Base-by-base conservation (phyloP, 2,329 filamentous ascomycete genomes). In the Amauroascus verrucosus region DNA sequence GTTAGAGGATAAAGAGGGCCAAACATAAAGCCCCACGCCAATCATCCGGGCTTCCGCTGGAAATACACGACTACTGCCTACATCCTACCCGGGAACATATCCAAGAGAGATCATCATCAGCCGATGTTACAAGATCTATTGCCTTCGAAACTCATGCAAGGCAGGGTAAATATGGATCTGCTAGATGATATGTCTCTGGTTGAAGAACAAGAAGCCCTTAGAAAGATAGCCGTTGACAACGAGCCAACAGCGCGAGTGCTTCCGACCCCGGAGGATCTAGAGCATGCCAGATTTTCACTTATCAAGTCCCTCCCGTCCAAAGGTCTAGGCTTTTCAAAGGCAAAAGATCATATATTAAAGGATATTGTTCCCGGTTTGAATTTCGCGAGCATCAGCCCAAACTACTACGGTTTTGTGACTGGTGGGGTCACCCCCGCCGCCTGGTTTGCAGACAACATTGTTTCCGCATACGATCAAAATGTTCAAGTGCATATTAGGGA, bases 361-460 rank as follows among this genome's bases (percentile, higher is more conserved):
- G 66, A 72, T 35, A 65, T 75, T 43, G 65, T 71, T 5, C 72
- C 73, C 0, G 85, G 77, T 1, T 77, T 93, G 55, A 88, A 84
- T 61, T 78, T 75, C 14, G 79, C 81, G 62, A 83, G 81, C 59
- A 76, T 78, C 40, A 81, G 78, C 41, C 69, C 81, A 9, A 80
- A 82, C 52, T 95, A 94, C 74, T 94, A 88, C 67, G 90, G 88
- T 55, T 95, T 96, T 66, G 85, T 96, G 5, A 95, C 84, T 0
- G 91, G 91, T 43, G 86, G 88, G 13, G 75, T 78, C 6, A 86
- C 90, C 0, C 87, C 88, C 5, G 81, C 88, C 22, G 89, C 89
- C 30, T 78, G 85, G 60, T 79, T 87, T 51, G 90, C 88, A 1
- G 91, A 96, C 66, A 85, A 88, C 58, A 70, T 95, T n/a, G 88